These are phyloP conservation scores for Paspalum vaginatum DNA, from an alignment of 176 grass and related monocot genomes.

Conservation along the genomic window DNA sequence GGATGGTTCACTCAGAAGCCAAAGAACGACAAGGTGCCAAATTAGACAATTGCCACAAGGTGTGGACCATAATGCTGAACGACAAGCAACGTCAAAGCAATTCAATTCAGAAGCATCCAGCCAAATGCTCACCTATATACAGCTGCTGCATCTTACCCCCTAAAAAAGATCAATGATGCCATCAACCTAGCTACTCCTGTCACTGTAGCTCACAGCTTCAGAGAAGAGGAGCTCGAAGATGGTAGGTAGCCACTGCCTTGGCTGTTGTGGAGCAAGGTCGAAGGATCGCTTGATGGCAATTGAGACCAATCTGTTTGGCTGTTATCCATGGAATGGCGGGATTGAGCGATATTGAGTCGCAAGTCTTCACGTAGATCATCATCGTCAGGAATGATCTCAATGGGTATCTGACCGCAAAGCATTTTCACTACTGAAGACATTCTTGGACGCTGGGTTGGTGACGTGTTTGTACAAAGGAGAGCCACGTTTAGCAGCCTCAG, in stretches of 20 bases:
- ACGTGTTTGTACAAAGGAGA: slow-evolving; percentile 69
- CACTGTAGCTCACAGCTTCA: slow-evolving; percentile 19
- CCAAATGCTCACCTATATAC: slow-evolving; percentile 26
- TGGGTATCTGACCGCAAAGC: slow-evolving; percentile 58
- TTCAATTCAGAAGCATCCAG: not conserved
- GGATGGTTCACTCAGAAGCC: not conserved
- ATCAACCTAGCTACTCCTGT: slow-evolving; percentile 33
- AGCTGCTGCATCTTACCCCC: not conserved
- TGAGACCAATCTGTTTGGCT: slow-evolving; percentile 40
- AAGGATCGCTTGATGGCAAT: slow-evolving; percentile 44
- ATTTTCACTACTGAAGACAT: slow-evolving; percentile 85
- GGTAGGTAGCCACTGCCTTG: slow-evolving; percentile 45
- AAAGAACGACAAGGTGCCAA: not conserved
- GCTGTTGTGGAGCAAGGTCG: slow-evolving; percentile 40
- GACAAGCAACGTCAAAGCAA: not conserved
- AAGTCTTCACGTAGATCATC: slow-evolving; percentile 43
- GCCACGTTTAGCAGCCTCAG: slow-evolving; percentile 61
- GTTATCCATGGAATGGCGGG: slow-evolving; percentile 27
- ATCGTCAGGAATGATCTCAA: slow-evolving; percentile 42
- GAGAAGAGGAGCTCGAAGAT: slow-evolving; percentile 53
- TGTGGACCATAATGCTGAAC: not conserved
- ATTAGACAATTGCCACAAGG: not conserved
- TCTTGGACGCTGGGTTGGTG: slow-evolving; percentile 57
- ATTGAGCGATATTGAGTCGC: not conserved
- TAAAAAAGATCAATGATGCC: not conserved